Evolutionary conservation across 108 stramenopile species (phyloP).

Genomic region (Nitzschia sp.): DNA sequence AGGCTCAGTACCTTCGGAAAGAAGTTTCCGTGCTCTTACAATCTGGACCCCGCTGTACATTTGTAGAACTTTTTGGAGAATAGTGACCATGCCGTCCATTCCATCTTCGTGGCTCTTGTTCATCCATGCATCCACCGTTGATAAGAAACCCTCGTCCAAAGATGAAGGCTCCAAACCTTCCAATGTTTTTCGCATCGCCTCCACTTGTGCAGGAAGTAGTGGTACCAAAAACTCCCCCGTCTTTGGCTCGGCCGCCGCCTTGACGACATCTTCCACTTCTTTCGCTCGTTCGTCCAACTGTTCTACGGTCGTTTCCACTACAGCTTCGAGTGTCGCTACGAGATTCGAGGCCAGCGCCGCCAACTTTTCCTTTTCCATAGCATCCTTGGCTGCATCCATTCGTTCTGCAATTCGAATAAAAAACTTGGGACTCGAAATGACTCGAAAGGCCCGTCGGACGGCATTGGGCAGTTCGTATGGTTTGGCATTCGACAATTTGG

Average conservation of each 20-base stretch:
- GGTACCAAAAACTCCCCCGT: constrained; percentile 89
- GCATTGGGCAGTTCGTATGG: constrained; percentile 87
- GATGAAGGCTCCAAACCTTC: constrained; percentile 51
- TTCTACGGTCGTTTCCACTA: constrained; percentile 75
- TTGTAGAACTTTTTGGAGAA: constrained; percentile 88
- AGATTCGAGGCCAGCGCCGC: constrained; percentile 72
- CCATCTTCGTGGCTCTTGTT: constrained; percentile 87
- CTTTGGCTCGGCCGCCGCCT: constrained; percentile 82
- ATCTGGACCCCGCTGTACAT: constrained; percentile 79
- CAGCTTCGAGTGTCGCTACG: constrained; percentile 71
- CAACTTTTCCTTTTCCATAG: constrained; percentile 64
- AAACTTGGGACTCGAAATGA: constrained; percentile 80
- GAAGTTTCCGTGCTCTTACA: constrained; percentile 50
- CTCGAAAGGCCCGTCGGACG: constrained; percentile 79
- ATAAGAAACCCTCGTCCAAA: constrained; percentile 82
- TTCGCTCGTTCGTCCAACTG: constrained; percentile 77
- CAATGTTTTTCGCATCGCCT: constrained; percentile 66
- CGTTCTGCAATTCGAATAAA: constrained; percentile 84
- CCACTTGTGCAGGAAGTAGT: constrained; percentile 56
- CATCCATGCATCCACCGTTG: constrained; percentile 89
- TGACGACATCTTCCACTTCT: constrained; percentile 76
- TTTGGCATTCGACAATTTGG: constrained; percentile 73
- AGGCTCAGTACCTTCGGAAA: not conserved
- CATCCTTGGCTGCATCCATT: constrained; percentile 49
- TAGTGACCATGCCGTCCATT: constrained; percentile 88